Percentiles rank a stretch among this genome's conserved stretches.
Conservation (phyloP, 1,139 yeast genomes). For the Nakaseomyces delphensis region DNA sequence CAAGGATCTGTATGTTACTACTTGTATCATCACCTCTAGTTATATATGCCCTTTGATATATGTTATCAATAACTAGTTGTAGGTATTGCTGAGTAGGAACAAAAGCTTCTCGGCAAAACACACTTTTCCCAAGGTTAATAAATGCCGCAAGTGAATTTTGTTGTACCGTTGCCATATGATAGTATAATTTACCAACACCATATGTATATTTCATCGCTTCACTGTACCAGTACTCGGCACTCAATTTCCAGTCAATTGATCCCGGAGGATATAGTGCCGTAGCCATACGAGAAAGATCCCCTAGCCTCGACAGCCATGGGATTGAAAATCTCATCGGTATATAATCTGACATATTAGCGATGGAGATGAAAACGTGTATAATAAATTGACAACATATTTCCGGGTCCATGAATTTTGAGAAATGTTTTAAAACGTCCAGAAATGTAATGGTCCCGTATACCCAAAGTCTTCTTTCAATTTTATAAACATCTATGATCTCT, state of each 20-base stretch:
- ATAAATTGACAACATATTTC: slow-evolving; percentile 37
- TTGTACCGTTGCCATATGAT: slow-evolving; percentile 77
- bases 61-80: slow-evolving; percentile 67
- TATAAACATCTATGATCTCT: slow-evolving; percentile 63
- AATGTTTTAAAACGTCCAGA: slow-evolving; percentile 68
- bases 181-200: slow-evolving; percentile 73
- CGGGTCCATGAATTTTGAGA: slow-evolving; percentile 42
- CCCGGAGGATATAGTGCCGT: slow-evolving; percentile 68
- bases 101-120: slow-evolving; percentile 69
- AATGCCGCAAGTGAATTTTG: slow-evolving; percentile 71
- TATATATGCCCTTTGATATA: slow-evolving; percentile 56
- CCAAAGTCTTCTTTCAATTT: slow-evolving; percentile 73
- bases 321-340: slow-evolving; percentile 38
- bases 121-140: slow-evolving; percentile 69
- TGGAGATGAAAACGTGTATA: slow-evolving; percentile 34
- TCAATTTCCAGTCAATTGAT: slow-evolving; percentile 70
- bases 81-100: slow-evolving; percentile 74
- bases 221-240: slow-evolving; percentile 72
- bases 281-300: slow-evolving; percentile 75
- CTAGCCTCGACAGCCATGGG: slow-evolving; percentile 78
- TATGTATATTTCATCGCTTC: slow-evolving; percentile 60
- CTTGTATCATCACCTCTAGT: slow-evolving; percentile 29
- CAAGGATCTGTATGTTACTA: slow-evolving; percentile 25
- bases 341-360: slow-evolving; percentile 44
- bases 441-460: slow-evolving; percentile 76